Conservation (phyloP, 2,329 filamentous ascomycete species). For the Neonectria magnoliae region DNA sequence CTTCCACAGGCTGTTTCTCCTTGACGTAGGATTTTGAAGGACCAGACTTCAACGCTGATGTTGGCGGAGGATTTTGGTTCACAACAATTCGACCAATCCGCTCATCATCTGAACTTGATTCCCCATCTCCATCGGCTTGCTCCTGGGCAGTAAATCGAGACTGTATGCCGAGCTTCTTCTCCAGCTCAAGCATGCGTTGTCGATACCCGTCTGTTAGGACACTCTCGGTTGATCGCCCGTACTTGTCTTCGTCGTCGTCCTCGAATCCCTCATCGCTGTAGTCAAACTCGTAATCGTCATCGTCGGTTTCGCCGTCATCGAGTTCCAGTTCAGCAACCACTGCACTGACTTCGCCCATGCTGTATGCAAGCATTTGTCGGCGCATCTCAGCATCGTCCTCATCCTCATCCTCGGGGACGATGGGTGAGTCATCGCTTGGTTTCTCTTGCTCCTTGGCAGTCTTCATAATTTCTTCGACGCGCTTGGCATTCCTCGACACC, state of each 20-base stretch:
- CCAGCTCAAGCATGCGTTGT: conserved; percentile 84
- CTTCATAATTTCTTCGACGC: conserved; percentile 66
- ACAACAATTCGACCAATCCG: conserved; percentile 68
- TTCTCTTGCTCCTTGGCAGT: conserved; percentile 65
- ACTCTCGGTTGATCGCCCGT: conserved; percentile 75
- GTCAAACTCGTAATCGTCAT: conserved; percentile 65
- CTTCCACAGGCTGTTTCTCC: conserved; percentile 37
- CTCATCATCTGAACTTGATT: conserved; percentile 49
- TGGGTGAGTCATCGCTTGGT: conserved; percentile 53
- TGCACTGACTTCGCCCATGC: conserved; percentile 86
- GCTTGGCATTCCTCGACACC: conserved; percentile 55
- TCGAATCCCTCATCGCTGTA: conserved; percentile 63
- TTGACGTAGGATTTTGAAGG: conserved; percentile 49
- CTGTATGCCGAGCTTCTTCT: conserved; percentile 75
- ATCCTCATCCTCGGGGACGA: conserved; percentile 79
- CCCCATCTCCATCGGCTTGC: conserved; percentile 59
- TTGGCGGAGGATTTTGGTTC: conserved; percentile 40
- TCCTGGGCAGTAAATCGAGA: conserved; percentile 57
- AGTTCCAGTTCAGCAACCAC: conserved; percentile 93
- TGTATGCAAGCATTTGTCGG: conserved; percentile 90
- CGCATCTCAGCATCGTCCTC: conserved; percentile 83
- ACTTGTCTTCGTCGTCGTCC: conserved; percentile 66
- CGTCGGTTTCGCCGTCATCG: conserved; percentile 72
- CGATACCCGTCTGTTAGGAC: conserved; percentile 80
- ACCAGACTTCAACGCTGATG: conserved; percentile 33